phyloP scores from a whole-genome alignment of 371 early-diverging fungal species.

The Rozella allomycis region DNA sequence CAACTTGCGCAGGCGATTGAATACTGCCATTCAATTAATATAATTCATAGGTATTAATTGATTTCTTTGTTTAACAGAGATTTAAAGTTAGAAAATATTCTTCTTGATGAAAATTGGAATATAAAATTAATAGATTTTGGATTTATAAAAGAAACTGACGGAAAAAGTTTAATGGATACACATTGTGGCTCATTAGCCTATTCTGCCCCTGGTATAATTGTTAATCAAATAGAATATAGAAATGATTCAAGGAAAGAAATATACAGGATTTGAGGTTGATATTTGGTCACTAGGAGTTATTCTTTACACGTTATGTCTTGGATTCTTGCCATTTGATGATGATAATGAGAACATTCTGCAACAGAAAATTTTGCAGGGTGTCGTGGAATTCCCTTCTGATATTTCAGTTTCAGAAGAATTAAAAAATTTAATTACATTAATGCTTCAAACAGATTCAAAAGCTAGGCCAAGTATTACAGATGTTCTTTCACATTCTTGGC shows the following conservation, averaged over 20 bases:
- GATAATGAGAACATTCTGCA: conserved; percentile 44
- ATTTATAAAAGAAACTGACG: conserved; percentile 46
- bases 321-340: conserved; percentile 62
- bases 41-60: conserved; percentile 45
- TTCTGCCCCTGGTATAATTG: conserved; percentile 39
- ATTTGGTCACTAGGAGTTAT: conserved; percentile 66
- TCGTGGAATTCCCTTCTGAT: conserved; percentile 40
- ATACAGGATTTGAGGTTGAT: conserved; percentile 38
- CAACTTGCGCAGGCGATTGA: conserved; percentile 49
- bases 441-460: conserved; percentile 39
- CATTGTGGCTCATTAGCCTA: conserved; percentile 66
- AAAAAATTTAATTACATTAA: conserved; percentile 26
- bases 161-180: conserved; percentile 46
- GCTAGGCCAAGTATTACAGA: conserved; percentile 38
- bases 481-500: conserved; percentile 48
- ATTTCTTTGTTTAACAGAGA: conserved; percentile 21
- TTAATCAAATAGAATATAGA: conserved; percentile 2
- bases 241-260: conserved; percentile 3
- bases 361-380: conserved; percentile 25
- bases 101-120: conserved; percentile 43
- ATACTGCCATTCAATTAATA: conserved; percentile 47
- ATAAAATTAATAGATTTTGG: conserved; percentile 76
- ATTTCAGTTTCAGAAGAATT: conserved; percentile 30
- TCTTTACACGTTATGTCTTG: conserved; percentile 53
- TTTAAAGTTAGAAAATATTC: conserved; percentile 63